Evolutionary conservation across 805 yeast species (phyloP), one percentile per base, ranked within the genome.

Genomic region (Starmerella floricola): DNA sequence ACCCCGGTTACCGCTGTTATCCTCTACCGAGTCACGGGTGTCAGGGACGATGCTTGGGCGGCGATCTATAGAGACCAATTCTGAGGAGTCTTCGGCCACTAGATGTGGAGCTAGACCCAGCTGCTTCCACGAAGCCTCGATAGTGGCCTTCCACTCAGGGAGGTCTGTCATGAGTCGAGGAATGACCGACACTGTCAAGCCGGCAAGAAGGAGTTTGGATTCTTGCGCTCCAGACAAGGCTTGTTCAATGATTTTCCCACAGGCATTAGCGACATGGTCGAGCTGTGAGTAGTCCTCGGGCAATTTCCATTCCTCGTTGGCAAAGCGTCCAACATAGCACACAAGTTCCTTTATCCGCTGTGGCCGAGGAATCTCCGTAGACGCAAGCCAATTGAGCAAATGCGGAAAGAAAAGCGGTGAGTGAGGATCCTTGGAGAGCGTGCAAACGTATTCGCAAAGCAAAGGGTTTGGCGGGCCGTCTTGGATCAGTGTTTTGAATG

Each of bases 361-460:
- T 4, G 41, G 13, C 3, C 48, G 27, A 5, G 26, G 17, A 4
- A 8, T 20, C 36, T 31, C 8, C 18, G 21, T 35, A 15, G 13
- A 13, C 23, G 46, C 46, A 16, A 47, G 35, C 11, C 36, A 29
- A 18, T 30, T 27, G 18, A 48, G 33, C 34, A 56, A 34, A 1
- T 34, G 34, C 13, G 50, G 49, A 39, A 55, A 32, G 3, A 53
- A 50, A n/a, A 57, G 40, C 4, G 45, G 24, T 12, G 56, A 43
- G 24, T 48, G 49, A 6, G 47, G 40, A 29, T 57, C 61, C 8
- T 35, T 33, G 15, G 52, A 43, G 30, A 59, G 48, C n/a, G 31
- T 23, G 13, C 46, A 31, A 3, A 59, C 20, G 44, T 58, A 59
- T 46, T 59, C 63, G 30, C 49, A 45, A 19, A 56, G 49, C 43